Evolutionary conservation across 176 grass and related monocot genomes (phyloP).

Genomic region (Dendrocalamus sinicus): DNA sequence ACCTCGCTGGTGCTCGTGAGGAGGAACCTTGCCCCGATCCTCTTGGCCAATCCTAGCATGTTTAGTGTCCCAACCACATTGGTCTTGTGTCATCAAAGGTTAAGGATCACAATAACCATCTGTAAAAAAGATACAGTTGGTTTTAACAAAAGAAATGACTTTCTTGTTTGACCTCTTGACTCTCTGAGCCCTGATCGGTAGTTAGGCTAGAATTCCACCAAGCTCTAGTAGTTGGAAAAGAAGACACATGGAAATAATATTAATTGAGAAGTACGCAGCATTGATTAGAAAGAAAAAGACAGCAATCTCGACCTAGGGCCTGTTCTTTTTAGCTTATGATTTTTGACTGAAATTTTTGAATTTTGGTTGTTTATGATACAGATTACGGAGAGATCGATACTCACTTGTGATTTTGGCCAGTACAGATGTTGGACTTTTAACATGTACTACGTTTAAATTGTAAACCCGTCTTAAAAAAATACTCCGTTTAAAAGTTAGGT

Average conservation of each 20-base stretch:
- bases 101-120: conserved; percentile 37
- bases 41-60: conserved; percentile 92
- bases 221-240: conserved; percentile 24
- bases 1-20: conserved; percentile 91
- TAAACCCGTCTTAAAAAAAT: too few relatives aligned
- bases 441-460: too few relatives aligned
- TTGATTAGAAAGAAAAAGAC: conserved; percentile 33
- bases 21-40: conserved; percentile 75
- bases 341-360: too few relatives aligned
- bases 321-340: too few relatives aligned
- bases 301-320: background rate
- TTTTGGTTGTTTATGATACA: too few relatives aligned
- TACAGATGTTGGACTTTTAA: too few relatives aligned
- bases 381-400: too few relatives aligned
- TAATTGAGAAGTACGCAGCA: conserved; percentile 32
- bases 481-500: too few relatives aligned
- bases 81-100: conserved; percentile 70
- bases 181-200: conserved; percentile 25
- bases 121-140: conserved; percentile 24
- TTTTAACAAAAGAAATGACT: conserved; percentile 14
- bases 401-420: too few relatives aligned
- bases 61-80: conserved; percentile 89
- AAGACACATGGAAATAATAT: conserved; percentile 20
- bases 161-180: background rate
- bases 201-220: background rate